Base-by-base conservation (phyloP, 1,284 basidiomycete genomes). In the Vanrija sp. region DNA sequence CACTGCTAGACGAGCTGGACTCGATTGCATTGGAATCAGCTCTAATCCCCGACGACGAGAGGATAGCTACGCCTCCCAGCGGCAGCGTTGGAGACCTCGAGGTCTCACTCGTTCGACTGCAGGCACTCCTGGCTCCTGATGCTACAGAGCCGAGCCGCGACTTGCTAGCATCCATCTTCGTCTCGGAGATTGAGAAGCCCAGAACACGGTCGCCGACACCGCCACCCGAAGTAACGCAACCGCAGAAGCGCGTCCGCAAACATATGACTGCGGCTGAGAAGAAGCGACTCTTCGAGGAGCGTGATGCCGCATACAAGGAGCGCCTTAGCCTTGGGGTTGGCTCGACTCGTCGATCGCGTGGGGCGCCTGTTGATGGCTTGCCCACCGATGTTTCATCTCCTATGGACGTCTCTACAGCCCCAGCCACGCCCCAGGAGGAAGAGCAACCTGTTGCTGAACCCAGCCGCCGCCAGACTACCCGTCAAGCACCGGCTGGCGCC, bases 121-220 rank as follows among this genome's bases (percentile, higher is more conserved):
- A 63, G 14, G 43, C 64, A 1, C 60, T 75, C 4, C 26, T 65
- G 2, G 47, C 57, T 6, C 52, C 57, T 1, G 51, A 63, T 19
- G 19, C 38, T 18, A 29, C 54, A 6, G 77, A 81, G 39, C 75
- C 80, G 0, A 50, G 58, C 0, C 63, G 63, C 6, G 82, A 85
- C 39, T 83, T 86, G 0, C 75, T 92, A n/a, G 76, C 79, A 0
- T 84, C 84, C 0, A 75, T 93, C 16, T 85, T 92, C 67, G 78
- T 77, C 52, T 87, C 82, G 63, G 86, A 88, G 60, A 71, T 88
- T 19, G 83, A 82, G 6, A 80, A 78, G 52, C 72, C 80, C 21
- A 88, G 86, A 65, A 7, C 28, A 28, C 28, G 34, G 34, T 84
- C 84, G 1, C 80, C 79, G 0, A 81, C 80, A 0, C 80, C 81